These are phyloP conservation scores for Hypoxylon sp. DNA, from an alignment of 2,329 filamentous ascomycete genomes.

Conservation along the genomic window DNA sequence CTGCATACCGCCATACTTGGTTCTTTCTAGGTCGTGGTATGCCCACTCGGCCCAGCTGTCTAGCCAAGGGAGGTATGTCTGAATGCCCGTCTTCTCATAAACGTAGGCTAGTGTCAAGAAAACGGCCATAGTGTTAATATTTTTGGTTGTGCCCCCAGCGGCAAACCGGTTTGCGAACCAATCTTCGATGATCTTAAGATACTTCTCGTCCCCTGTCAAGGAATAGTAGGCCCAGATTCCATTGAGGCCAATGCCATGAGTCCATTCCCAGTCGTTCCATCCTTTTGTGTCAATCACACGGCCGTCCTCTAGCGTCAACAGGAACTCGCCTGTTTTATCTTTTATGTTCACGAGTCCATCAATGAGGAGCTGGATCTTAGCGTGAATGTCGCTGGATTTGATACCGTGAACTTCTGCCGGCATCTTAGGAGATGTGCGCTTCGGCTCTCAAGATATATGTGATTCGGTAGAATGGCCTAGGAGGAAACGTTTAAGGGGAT, in stretches of 20 bases:
- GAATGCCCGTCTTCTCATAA: conserved; percentile 81
- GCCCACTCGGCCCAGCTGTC: conserved; percentile 88
- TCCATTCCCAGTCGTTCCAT: conserved; percentile 89
- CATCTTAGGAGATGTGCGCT: conserved; percentile 52
- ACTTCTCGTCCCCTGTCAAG: conserved; percentile 73
- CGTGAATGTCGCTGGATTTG: conserved; percentile 64
- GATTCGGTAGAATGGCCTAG: neutral
- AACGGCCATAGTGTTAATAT: conserved; percentile 87
- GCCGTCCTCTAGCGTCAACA: conserved; percentile 78
- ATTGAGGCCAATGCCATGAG: conserved; percentile 84
- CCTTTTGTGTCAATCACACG: conserved; percentile 87
- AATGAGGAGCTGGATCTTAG: conserved; percentile 76
- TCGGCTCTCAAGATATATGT: neutral
- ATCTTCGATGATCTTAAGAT: conserved; percentile 76
- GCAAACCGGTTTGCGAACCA: conserved; percentile 81
- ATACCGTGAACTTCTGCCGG: conserved; percentile 62
- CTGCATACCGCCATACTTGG: conserved; percentile 79
- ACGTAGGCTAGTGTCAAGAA: conserved; percentile 82
- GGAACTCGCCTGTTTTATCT: conserved; percentile 80
- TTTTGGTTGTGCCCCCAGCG: conserved; percentile 82
- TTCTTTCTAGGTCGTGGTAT: conserved; percentile 81
- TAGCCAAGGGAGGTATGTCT: conserved; percentile 80
- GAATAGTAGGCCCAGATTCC: conserved; percentile 87
- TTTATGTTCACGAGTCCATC: conserved; percentile 83
- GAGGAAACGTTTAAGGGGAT: neutral